Evolutionary conservation across 306 rosid genomes (phyloP).

Genomic region (Corylus americana): DNA sequence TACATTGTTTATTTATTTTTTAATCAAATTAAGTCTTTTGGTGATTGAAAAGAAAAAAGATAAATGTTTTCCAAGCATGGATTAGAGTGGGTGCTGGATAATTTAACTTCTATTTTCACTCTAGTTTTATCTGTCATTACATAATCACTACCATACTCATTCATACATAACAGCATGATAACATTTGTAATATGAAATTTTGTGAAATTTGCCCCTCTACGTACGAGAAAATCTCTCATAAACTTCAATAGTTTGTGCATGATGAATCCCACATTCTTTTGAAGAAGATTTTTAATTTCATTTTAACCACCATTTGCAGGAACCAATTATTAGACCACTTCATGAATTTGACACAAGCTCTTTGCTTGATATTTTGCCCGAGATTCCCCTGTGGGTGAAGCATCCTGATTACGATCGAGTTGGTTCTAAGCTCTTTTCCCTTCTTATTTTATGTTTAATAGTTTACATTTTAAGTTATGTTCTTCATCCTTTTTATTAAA

Average conservation of each 20-base stretch:
- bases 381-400: slow-evolving; percentile 39
- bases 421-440: not conserved
- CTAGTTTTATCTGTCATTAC: not conserved
- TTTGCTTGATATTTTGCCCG: slow-evolving; percentile 26
- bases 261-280: not conserved
- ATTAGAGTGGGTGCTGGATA: not conserved
- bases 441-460: not conserved
- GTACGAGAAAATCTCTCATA: not conserved
- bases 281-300: not conserved
- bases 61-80: not conserved
- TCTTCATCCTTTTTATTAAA: not conserved
- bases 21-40: not conserved
- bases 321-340: slow-evolving; percentile 23
- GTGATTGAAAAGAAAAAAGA: not conserved
- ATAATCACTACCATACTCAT: not conserved
- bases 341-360: slow-evolving; percentile 22
- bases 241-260: not conserved
- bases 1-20: not conserved
- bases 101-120: not conserved
- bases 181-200: not conserved
- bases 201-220: not conserved
- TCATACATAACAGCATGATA: not conserved
- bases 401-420: slow-evolving; percentile 39
- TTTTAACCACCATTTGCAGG: slow-evolving; percentile 12
- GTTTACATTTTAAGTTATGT: not conserved